A percentile compares a stretch with the other conserved stretches of the same genome.
Evolutionary conservation across 179 eudicot species (phyloP).

Genomic region (Nepenthes alata): DNA sequence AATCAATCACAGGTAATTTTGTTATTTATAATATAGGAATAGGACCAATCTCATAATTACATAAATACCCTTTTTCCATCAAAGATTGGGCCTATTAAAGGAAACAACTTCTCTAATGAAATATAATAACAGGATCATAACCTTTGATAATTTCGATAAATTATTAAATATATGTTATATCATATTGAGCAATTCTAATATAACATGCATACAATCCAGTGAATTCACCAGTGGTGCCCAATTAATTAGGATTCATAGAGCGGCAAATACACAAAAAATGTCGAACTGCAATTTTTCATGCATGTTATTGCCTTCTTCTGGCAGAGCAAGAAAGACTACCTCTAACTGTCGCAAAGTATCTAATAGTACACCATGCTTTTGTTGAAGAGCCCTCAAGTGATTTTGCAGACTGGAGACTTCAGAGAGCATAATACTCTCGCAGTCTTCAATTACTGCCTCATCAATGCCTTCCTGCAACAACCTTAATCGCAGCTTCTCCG

Average conservation of each 20-base stretch:
- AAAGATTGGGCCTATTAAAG: too few relatives aligned
- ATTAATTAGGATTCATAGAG: not conserved
- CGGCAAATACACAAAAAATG: not conserved
- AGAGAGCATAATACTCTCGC: constrained; percentile 73
- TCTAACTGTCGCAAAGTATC: constrained; percentile 70
- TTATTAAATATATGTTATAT: too few relatives aligned
- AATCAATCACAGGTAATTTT: not conserved
- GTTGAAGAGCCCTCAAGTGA: constrained; percentile 59
- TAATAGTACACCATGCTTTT: constrained; percentile 53
- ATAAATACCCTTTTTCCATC: not conserved
- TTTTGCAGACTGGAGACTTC: constrained; percentile 70
- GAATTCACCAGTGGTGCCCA: not conserved
- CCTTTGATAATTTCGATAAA: not conserved
- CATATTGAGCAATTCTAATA: not conserved
- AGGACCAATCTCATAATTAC: not conserved
- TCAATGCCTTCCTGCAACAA: constrained; percentile 56
- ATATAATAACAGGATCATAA: not conserved
- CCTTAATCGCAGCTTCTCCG: constrained; percentile 65
- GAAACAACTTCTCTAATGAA: too few relatives aligned
- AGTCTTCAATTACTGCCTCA: constrained; percentile 65
- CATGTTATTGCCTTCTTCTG: not conserved
- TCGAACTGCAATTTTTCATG: not conserved
- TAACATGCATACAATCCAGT: not conserved
- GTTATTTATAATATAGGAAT: not conserved
- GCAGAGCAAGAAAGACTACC: constrained; percentile 29